These are phyloP conservation scores for Spiromastix sp. DNA, from an alignment of 2,329 filamentous ascomycete genomes.

Conservation along the genomic window DNA sequence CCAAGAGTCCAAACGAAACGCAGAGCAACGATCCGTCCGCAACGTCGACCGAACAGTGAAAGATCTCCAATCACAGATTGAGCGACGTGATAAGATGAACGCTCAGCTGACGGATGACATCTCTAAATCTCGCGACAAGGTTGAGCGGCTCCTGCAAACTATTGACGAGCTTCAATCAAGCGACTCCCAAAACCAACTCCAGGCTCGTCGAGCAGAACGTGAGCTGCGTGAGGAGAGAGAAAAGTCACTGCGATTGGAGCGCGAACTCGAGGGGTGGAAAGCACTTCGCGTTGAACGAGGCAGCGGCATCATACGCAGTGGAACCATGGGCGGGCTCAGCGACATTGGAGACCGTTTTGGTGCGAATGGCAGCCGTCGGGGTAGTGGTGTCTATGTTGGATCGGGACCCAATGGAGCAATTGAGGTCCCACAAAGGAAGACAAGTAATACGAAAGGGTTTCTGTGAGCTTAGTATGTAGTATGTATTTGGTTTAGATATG, in stretches of 20 bases:
- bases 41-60: slow-evolving; percentile 91
- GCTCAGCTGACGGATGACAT: slow-evolving; percentile 73
- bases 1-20: slow-evolving; percentile 66
- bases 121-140: slow-evolving; percentile 75
- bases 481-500: not conserved
- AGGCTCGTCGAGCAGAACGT: slow-evolving; percentile 74
- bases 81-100: slow-evolving; percentile 84
- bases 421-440: slow-evolving; percentile 55
- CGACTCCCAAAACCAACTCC: slow-evolving; percentile 71
- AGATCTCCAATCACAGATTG: slow-evolving; percentile 84
- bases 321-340: slow-evolving; percentile 24
- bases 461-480: too few species aligned
- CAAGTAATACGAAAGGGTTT: slow-evolving; percentile 71
- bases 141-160: slow-evolving; percentile 75
- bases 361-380: slow-evolving; percentile 22
- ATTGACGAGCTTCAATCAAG: slow-evolving; percentile 90
- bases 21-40: slow-evolving; percentile 76
- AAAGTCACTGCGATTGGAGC: slow-evolving; percentile 68
- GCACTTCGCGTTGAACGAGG: slow-evolving; percentile 54
- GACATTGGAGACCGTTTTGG: slow-evolving; percentile 23
- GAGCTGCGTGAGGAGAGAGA: slow-evolving; percentile 85
- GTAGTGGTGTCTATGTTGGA: slow-evolving; percentile 28
- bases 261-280: slow-evolving; percentile 79
- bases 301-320: slow-evolving; percentile 18
- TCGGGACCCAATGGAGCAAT: slow-evolving; percentile 22